Evolutionary conservation across 2,329 filamentous ascomycete genomes (phyloP).

Genomic region (Furcasterigmium furcatum): DNA sequence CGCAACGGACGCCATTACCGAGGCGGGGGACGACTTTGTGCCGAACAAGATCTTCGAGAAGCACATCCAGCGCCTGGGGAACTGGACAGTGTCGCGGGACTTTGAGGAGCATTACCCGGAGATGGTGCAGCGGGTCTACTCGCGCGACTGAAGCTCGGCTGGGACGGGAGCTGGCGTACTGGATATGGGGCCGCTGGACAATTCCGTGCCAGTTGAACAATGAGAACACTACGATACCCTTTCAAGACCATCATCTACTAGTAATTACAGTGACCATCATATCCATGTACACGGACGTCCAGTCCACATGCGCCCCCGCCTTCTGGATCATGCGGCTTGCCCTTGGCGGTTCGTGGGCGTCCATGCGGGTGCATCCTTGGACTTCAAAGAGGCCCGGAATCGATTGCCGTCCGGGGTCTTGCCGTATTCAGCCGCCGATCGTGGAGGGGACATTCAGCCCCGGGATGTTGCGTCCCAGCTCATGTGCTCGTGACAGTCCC

Average conservation of each 20-base stretch:
- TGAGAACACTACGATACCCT: background rate
- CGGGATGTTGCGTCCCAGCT: background rate
- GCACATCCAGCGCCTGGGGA: slow-evolving; percentile 1
- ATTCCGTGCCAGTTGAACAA: background rate
- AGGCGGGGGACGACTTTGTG: background rate
- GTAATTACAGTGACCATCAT: background rate
- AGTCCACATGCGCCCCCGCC: background rate
- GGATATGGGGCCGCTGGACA: no score
- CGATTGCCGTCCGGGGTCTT: background rate
- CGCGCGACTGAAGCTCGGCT: background rate
- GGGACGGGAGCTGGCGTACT: background rate
- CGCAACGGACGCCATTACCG: background rate
- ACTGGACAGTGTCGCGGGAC: slow-evolving; percentile 4
- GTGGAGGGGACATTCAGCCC: background rate
- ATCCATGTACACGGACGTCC: background rate
- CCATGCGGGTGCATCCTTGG: background rate
- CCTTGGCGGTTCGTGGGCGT: background rate
- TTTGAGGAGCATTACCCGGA: slow-evolving; percentile 1
- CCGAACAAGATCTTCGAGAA: slow-evolving; percentile 5
- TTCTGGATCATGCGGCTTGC: background rate
- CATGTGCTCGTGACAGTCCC: background rate
- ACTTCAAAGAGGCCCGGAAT: background rate
- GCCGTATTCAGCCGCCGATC: background rate
- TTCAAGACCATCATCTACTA: background rate
- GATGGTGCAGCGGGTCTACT: background rate